A percentile compares a stretch with the other conserved stretches of the same genome.
These are phyloP conservation scores for Starmerella vitae DNA, from an alignment of 805 yeast genomes.

Conservation along the genomic window DNA sequence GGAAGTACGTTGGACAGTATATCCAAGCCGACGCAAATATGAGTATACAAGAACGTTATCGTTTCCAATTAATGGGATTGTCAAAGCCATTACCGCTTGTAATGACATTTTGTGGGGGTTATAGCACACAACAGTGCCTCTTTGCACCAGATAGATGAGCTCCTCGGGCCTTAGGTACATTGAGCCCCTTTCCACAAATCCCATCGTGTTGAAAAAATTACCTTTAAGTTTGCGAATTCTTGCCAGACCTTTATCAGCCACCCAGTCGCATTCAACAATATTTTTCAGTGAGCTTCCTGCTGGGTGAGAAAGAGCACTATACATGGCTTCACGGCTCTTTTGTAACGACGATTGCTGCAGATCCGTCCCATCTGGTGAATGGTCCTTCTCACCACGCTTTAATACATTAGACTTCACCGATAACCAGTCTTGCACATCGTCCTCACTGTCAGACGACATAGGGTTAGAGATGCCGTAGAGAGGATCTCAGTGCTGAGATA, in stretches of 20 bases:
- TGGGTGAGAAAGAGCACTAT: constrained; percentile 38
- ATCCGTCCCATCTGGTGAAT: constrained; percentile 64
- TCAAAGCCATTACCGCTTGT: constrained; percentile 47
- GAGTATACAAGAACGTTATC: constrained; percentile 43
- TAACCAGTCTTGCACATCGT: constrained; percentile 33
- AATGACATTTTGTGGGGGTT: constrained; percentile 38
- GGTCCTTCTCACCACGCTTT: constrained; percentile 73
- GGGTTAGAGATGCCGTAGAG: no score
- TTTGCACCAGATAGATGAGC: constrained; percentile 59
- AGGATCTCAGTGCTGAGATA: no score
- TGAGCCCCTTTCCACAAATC: constrained; percentile 40
- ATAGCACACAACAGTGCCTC: constrained; percentile 51
- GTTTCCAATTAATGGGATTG: constrained; percentile 22
- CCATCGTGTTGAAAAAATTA: constrained; percentile 59
- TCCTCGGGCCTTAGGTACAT: constrained; percentile 53
- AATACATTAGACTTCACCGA: constrained; percentile 21
- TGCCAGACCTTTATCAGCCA: constrained; percentile 27
- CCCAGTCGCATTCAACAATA: constrained; percentile 40
- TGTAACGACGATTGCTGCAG: constrained; percentile 38
- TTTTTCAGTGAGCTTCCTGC: constrained; percentile 34
- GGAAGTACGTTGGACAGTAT: constrained; percentile 35
- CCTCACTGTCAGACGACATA: constrained; percentile 18
- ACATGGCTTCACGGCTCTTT: constrained; percentile 58
- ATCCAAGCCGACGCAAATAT: constrained; percentile 65
- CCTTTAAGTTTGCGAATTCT: constrained; percentile 47